A percentile compares a stretch with the other conserved stretches of the same genome.
These are phyloP conservation scores for Gastrolobium bilobum DNA, from an alignment of 306 rosid species.

Conservation along the genomic window DNA sequence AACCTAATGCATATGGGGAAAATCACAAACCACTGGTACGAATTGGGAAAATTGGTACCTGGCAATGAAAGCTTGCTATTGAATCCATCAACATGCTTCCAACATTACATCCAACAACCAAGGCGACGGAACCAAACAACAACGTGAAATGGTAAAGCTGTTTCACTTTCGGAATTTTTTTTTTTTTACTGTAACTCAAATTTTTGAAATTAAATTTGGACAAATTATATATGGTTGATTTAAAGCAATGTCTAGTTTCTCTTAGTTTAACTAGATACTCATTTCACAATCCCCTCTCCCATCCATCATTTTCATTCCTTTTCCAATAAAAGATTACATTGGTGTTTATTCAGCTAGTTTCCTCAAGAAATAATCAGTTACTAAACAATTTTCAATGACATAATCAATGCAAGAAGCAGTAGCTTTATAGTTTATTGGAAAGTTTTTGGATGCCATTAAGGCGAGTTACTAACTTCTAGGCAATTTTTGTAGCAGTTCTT, in stretches of 20 bases:
- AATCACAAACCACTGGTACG: not conserved
- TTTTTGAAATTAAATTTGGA: not conserved
- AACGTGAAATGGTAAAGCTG: conserved; percentile 3
- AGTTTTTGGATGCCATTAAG: conserved; percentile 21
- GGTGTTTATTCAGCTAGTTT: not conserved
- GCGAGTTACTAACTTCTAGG: not conserved
- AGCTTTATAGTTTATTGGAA: not conserved
- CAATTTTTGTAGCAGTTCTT: not conserved
- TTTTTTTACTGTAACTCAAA: not conserved
- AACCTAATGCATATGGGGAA: not conserved
- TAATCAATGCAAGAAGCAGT: conserved; percentile 2
- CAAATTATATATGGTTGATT: not conserved
- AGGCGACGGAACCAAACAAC: not conserved
- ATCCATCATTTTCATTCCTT: conserved; percentile 25
- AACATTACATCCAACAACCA: conserved; percentile 4
- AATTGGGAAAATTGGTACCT: conserved; percentile 38
- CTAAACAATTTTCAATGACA: not conserved
- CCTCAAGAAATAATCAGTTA: not conserved
- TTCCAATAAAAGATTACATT: not conserved
- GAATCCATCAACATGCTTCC: conserved; percentile 45
- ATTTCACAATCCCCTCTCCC: conserved; percentile 7
- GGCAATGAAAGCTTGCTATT: conserved; percentile 44
- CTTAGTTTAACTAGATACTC: not conserved
- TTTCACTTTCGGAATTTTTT: not conserved
- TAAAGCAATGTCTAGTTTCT: conserved; percentile 14